Base-by-base conservation (phyloP, 148 eudicot genomes). In the Arbutus unedo region DNA sequence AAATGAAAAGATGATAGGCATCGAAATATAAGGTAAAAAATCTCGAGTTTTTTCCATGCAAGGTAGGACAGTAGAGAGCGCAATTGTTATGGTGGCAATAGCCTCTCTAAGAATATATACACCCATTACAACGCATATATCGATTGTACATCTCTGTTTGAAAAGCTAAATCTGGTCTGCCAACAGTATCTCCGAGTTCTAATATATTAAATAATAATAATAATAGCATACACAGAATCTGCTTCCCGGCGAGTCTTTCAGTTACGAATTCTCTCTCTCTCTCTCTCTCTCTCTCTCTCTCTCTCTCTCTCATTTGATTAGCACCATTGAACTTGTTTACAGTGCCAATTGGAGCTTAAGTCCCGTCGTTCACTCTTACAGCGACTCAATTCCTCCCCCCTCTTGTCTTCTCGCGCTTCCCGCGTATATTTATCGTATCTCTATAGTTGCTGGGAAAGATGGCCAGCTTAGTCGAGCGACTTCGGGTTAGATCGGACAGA, bases 391-490 rank as follows among this genome's bases (percentile, higher is more conserved):
- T 51, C 45, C 54, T 44, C 77, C 13, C 3, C 4, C 8, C 66
- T 2, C 25, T 60, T 10, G 43, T 6, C 11, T 43, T 6, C 23
- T 25, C 31, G 43, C 44, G 43, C 16, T 66, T 6, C 31, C 21
- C 21, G 21, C 3, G 11, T 31, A 31, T 23, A 25, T 23, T 1
- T 64, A 3, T 66, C 71, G 71, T 25, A 66, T 66, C 43, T 21
- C 8, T 9, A 16, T 76, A 11, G 79, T 76, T 51, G 19, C 79
- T 23, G 70, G 75, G 92, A 82, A 95, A 25, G 11, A 66, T 96
- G 99, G 87, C 90, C 78, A 96, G 98, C 84, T 92, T 93, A 82
- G 95, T 90, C 7, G 99, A 96, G 91, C 89, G 99, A 88, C 95
- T 96, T 43, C 95, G 98, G 4, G 91, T 80, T 47, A 89, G 99